Conservation (phyloP, 352 stramenopile genomes). For the Phytopythium mirpurense region DNA sequence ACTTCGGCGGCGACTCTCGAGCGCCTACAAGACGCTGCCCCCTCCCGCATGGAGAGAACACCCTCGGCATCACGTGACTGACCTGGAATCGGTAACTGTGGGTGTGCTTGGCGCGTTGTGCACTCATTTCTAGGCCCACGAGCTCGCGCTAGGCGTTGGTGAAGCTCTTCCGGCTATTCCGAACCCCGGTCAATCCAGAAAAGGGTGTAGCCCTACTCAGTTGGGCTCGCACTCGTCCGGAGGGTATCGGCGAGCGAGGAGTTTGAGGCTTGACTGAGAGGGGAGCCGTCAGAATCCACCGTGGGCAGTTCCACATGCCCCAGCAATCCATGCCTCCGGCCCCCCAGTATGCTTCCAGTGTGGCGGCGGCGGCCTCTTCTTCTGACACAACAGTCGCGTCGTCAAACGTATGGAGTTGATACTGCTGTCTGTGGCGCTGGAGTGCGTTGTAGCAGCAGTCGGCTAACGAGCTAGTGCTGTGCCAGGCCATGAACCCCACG, state of each 20-base stretch:
- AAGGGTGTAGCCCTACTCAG: background rate
- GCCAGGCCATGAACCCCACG: conserved; percentile 21
- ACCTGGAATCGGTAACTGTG: background rate
- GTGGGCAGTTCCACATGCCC: conserved; percentile 6
- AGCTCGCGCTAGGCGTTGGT: background rate
- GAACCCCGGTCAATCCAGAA: background rate
- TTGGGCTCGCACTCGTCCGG: background rate
- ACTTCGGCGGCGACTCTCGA: background rate
- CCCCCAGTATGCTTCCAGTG: conserved; percentile 62
- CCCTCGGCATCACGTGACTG: background rate
- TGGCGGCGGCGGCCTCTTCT: conserved; percentile 25
- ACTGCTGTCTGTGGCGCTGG: background rate
- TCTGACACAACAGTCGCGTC: conserved; percentile 29
- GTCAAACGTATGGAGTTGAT: conserved; percentile 8
- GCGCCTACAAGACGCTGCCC: background rate
- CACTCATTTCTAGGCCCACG: background rate
- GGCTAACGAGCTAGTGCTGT: background rate
- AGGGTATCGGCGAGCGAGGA: too few relatives aligned
- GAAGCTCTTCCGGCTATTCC: background rate
- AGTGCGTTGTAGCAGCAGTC: background rate
- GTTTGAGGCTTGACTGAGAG: background rate
- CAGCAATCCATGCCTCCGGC: conserved; percentile 69
- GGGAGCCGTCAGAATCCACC: background rate
- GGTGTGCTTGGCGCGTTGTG: background rate
- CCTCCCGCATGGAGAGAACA: background rate